These are phyloP conservation scores for Ephemerocybe angulata DNA, from an alignment of 768 basidiomycete genomes.

Conservation along the genomic window DNA sequence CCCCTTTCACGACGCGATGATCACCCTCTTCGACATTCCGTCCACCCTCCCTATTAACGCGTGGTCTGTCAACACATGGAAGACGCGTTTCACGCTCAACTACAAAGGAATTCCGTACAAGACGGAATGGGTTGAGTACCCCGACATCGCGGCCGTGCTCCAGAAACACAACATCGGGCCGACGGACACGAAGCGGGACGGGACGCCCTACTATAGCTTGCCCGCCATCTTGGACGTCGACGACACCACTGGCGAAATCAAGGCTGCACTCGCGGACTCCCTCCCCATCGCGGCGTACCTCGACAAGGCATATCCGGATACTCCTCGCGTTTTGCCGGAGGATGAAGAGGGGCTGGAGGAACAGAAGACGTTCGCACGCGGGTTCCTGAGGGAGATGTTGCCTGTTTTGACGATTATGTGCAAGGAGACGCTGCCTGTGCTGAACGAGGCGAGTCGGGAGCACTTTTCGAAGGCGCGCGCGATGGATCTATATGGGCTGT, in stretches of 20 bases:
- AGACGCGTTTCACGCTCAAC: constrained; percentile 27
- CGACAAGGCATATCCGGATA: constrained; percentile 43
- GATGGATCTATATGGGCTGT: neutral
- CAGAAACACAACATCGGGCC: constrained; percentile 31
- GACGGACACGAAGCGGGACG: constrained; percentile 25
- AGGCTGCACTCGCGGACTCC: constrained; percentile 35
- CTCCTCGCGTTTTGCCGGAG: constrained; percentile 29
- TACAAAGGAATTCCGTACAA: constrained; percentile 34
- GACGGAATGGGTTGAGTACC: constrained; percentile 49
- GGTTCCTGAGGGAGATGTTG: neutral
- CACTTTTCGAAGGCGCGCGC: constrained; percentile 20
- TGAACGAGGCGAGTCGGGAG: constrained; percentile 12
- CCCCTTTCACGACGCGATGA: too few species aligned
- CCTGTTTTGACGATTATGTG: constrained; percentile 10
- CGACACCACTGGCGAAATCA: constrained; percentile 28
- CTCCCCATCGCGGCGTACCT: constrained; percentile 44
- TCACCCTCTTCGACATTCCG: constrained; percentile 9
- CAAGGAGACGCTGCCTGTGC: constrained; percentile 3
- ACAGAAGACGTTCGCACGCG: constrained; percentile 12
- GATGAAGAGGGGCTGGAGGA: constrained; percentile 12
- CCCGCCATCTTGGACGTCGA: constrained; percentile 46
- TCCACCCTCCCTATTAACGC: neutral
- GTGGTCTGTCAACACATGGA: constrained; percentile 11
- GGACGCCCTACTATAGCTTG: constrained; percentile 34
- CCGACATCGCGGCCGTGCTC: constrained; percentile 37